Percentiles rank a stretch among this genome's conserved stretches.
These are phyloP conservation scores for Flaveria brownii DNA, from an alignment of 129 eudicot genomes.

Conservation along the genomic window DNA sequence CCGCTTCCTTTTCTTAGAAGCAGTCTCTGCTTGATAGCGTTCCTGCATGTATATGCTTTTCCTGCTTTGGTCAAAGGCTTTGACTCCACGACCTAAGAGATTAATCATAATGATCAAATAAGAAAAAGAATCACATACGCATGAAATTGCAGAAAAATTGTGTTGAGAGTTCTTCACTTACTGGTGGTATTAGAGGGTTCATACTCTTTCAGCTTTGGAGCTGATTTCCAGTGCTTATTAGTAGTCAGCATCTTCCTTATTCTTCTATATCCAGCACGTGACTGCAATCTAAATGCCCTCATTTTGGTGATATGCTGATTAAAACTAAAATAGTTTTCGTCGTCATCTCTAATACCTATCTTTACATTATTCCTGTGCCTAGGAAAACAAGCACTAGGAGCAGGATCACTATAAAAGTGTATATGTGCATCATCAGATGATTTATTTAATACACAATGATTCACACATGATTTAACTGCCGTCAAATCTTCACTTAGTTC, in stretches of 20 bases:
- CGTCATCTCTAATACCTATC: slow-evolving; percentile 82
- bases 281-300: slow-evolving; percentile 63
- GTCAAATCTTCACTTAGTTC: slow-evolving; percentile 44
- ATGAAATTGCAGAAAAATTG: slow-evolving; percentile 8
- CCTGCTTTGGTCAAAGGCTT: slow-evolving; percentile 46
- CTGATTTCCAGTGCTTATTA: slow-evolving; percentile 69
- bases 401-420: slow-evolving; percentile 53
- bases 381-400: slow-evolving; percentile 56
- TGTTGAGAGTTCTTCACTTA: slow-evolving; percentile 43
- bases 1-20: slow-evolving; percentile 63
- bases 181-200: slow-evolving; percentile 51
- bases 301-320: slow-evolving; percentile 54
- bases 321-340: slow-evolving; percentile 69
- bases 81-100: slow-evolving; percentile 53
- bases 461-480: slow-evolving; percentile 38
- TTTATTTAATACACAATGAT: slow-evolving; percentile 47
- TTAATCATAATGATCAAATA: neutral
- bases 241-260: slow-evolving; percentile 66
- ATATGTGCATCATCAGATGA: slow-evolving; percentile 68
- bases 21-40: slow-evolving; percentile 44
- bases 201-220: slow-evolving; percentile 69
- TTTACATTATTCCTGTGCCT: slow-evolving; percentile 72
- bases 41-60: slow-evolving; percentile 47
- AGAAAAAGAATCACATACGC: slow-evolving; percentile 2
- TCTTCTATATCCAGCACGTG: slow-evolving; percentile 62